Base-by-base conservation (phyloP, 805 yeast genomes). In the Yamadazyma insecticola region DNA sequence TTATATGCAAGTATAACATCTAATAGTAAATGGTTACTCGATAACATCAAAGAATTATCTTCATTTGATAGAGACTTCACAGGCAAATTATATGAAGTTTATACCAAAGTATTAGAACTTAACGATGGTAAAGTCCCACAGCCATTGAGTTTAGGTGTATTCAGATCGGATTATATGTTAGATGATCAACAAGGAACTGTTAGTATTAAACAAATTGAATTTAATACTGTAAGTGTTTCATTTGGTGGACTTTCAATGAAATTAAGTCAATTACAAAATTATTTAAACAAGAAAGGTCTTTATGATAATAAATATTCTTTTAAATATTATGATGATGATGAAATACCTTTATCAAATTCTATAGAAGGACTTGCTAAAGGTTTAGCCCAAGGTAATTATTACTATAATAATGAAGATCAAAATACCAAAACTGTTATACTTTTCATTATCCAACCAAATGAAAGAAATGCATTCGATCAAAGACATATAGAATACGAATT, bases 171-270 rank as follows among this genome's bases (percentile, higher is more conserved):
- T 51, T 92, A 90, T 49, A 77, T 92, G 78, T 50, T 55, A 35
- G 52, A 71, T n/a, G 50, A 53, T 5, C 57, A 57, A 10, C 37
- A 36, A 5, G 41, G 40, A 4, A 34, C 35, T 16, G 34, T 48
- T 12, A 53, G 57, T 16, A 81, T 90, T 48, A 89, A 90, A 51
- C 98, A 92, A 57, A 92, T 92, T 30, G 99, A 92, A 55, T 90
- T 90, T 63, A 92, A 92, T 58, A 89, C 98, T 1, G 86, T 92
- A 3, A 83, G 96, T 47, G 96, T 90, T 3, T 89, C 97, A 1
- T 92, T 92, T 63, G 96, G 95, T 13, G 97, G 95, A 0, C 66
- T 92, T 35, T 81, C 95, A 2, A 55, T 87, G 10, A 83, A 81
- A 51, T 90, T 86, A 16, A 83, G 92, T 13, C 66, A 74, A 43